Base-by-base conservation (phyloP, 139 green algal species). In the Chlamydomonas sp. region DNA sequence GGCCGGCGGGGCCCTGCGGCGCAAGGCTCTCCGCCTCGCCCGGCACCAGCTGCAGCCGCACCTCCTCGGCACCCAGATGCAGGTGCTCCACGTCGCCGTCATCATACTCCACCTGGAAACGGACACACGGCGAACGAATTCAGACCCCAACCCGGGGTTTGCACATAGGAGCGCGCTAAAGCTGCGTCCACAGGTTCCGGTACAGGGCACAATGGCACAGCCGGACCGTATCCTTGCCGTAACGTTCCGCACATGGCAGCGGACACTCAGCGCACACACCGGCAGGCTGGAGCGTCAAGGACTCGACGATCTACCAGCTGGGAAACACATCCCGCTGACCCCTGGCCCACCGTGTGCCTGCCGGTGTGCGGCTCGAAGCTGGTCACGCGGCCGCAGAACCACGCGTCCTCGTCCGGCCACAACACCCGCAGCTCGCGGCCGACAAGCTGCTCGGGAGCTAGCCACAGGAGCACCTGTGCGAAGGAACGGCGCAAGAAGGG, bases 341-440 rank as follows among this genome's bases (percentile, higher is more conserved):
- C 12, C 66, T 18, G 66, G 57, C 64, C 16, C 68, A 94, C 92
- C 84, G 89, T 91, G 89, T 97, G 94, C 60, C 86, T 77, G 1
- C 89, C 92, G 2, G 86, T 94, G 14, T n/a, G 61, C 1, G 84
- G 0, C 58, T 93, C 64, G 31, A 89, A 95, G 0, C 16, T 12
- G 2, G 63, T 73, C 17, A 95, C 92, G 0, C 18, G 88, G 20
- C 95, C 95, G 2, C 88, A 72, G 77, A 93, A 97, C 94, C 95
- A 97, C 18, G 91, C 93, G 16, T 95, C 91, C 59, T 97, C 95
- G 0, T 87, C 73, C 0, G 81, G 81, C 94, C 95, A 97, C 61
- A 85, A 90, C 2, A 97, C 85, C 5, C 93, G 91, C 77, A 97
- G 31, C 12, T 84, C 72, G 2, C 93, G 83, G 1, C 91, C 92